These are phyloP conservation scores for Pyrenula aspistea DNA, from an alignment of 495 filamentous ascomycete species.

Conservation along the genomic window DNA sequence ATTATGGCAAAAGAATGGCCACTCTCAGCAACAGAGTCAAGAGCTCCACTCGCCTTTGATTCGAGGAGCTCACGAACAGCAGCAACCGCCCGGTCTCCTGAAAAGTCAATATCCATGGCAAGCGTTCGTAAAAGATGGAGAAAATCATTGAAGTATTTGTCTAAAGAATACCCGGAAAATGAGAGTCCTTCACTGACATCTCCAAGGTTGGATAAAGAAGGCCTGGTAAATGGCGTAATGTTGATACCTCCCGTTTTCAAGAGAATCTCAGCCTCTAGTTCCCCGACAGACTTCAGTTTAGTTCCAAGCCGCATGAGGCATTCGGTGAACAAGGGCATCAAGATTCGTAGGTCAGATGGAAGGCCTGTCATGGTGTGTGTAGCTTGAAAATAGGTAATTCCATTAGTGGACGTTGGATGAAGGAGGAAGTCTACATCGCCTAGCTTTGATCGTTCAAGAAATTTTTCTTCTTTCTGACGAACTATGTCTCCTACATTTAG, in stretches of 20 bases:
- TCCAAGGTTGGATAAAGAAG: constrained; percentile 58
- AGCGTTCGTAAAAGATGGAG: constrained; percentile 72
- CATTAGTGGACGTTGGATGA: constrained; percentile 88
- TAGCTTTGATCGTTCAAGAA: constrained; percentile 54
- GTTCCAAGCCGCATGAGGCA: constrained; percentile 88
- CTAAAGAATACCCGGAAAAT: constrained; percentile 74
- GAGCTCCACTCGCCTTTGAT: constrained; percentile 73
- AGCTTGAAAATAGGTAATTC: constrained; percentile 89
- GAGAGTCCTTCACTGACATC: constrained; percentile 67
- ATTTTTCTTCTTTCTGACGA: constrained; percentile 57
- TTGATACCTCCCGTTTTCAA: constrained; percentile 90
- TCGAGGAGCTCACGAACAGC: constrained; percentile 80
- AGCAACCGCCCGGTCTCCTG: constrained; percentile 61
- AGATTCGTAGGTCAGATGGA: constrained; percentile 70
- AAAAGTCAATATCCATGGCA: constrained; percentile 79
- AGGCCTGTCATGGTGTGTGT: constrained; percentile 67
- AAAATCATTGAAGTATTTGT: constrained; percentile 82
- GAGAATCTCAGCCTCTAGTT: constrained; percentile 90
- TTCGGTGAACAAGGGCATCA: constrained; percentile 87
- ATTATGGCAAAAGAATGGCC: constrained; percentile 77
- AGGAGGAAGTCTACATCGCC: constrained; percentile 67
- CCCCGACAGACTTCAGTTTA: constrained; percentile 75
- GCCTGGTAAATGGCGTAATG: constrained; percentile 62
- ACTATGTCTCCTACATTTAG: constrained; percentile 81
- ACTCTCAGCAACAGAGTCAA: constrained; percentile 77